phyloP scores from a whole-genome alignment of 148 eudicot species.

The Selenicereus undatus region DNA sequence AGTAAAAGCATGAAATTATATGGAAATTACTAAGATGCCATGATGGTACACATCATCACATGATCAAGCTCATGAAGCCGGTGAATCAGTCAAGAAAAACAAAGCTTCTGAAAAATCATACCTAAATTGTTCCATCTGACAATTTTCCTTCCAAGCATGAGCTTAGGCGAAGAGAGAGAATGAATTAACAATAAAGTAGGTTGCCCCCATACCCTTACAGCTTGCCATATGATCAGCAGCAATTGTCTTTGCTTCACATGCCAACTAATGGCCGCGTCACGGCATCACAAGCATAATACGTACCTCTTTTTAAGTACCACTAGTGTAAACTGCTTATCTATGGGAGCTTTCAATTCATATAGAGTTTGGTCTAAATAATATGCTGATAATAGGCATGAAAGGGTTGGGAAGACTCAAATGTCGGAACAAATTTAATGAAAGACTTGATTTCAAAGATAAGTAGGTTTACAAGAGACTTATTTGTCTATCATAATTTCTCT shows the following conservation, averaged over 20 bases:
- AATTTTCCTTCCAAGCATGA: neutral
- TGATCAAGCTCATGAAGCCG: slow-evolving; percentile 6
- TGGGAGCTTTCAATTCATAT: no score
- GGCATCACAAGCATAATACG: neutral
- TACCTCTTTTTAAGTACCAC: neutral
- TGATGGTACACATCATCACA: slow-evolving; percentile 2
- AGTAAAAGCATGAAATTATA: neutral
- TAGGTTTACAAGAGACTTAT: no score
- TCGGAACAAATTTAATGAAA: no score
- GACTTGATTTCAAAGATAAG: no score
- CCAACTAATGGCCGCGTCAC: neutral
- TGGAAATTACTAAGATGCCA: neutral
- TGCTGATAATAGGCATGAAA: no score
- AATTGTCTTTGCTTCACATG: neutral
- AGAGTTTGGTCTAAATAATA: no score
- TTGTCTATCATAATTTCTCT: no score
- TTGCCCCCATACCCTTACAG: neutral
- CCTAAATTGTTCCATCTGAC: neutral
- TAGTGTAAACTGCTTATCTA: no score
- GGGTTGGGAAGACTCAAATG: no score
- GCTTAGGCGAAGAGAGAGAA: neutral
- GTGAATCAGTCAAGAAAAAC: slow-evolving; percentile 5
- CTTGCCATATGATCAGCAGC: neutral
- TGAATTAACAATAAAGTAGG: neutral
- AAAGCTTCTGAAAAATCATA: slow-evolving; percentile 13